Evolutionary conservation across 2,329 filamentous ascomycete species (phyloP), one percentile per base, ranked within the genome.

Genomic region (Macrophomina tecta): DNA sequence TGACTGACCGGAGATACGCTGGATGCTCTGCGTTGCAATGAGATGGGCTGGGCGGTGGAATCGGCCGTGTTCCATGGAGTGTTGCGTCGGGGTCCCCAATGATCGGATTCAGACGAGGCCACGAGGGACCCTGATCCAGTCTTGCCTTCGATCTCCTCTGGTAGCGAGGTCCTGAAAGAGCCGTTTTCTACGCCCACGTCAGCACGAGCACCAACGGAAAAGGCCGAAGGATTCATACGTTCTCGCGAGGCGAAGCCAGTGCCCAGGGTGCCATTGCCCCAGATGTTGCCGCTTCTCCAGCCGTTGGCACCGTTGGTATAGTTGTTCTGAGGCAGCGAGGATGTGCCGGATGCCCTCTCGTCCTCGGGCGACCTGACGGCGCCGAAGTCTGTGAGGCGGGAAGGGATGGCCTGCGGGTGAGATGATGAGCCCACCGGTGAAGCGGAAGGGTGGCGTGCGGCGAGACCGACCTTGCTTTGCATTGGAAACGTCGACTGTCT

Each of bases 111-210:
- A 9, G 90, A 91, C 49, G 88, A 87, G 52, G 87, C 84, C 68
- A 91, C 84, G 46, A 93, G 82, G 67, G 90, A 90, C 68, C 88
- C 85, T 5, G 90, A 92, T 58, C 90, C 91, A 3, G 87, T 89
- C 73, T 89, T 87, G 65, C 81, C 84, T 70, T 86, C 85, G 46
- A 83, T 69, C 34, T 75, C 72, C 23, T 79, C 78, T 38, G 69
- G 60, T 14, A 69, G 62, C 5, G 72, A 68, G 48, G 71, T 68
- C 11, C 72, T 69, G 48, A 74, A 72, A 45, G 72, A 70, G 61
- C 71, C 70, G 55, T 72, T 76, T 58, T 79, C 77, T 79, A 32
- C 63, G 34, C 64, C 34, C 38, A 61, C 38, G 48, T 66, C 38
- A 62, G 65, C 48, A 53, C 40, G 49, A 9, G 36, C 40, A 12